These are phyloP conservation scores for Calonectria pauciramosa DNA, from an alignment of 2,329 filamentous ascomycete genomes.

Conservation along the genomic window DNA sequence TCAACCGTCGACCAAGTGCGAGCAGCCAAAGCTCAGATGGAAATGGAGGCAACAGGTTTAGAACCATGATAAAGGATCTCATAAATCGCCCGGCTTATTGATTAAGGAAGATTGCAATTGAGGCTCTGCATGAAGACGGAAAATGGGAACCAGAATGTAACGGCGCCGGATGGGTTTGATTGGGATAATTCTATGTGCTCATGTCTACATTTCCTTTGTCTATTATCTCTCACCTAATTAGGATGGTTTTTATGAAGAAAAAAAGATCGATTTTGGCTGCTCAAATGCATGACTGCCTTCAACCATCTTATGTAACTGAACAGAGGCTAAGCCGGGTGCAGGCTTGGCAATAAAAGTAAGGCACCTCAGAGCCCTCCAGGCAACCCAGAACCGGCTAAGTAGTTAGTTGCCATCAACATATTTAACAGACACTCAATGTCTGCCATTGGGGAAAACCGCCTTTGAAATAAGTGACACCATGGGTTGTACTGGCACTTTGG, in stretches of 20 bases:
- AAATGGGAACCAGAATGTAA: not conserved
- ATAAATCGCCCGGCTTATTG: constrained; percentile 15
- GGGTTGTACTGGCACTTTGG: not conserved
- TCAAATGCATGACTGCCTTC: not conserved
- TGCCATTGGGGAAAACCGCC: not conserved
- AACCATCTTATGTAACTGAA: not conserved
- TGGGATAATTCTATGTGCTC: not conserved
- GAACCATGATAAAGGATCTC: constrained; percentile 12
- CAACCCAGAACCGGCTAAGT: not conserved
- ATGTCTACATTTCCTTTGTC: not conserved
- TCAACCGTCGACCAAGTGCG: constrained; percentile 23
- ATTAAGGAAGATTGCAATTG: not conserved
- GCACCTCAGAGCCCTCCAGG: not conserved
- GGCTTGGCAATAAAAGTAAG: not conserved
- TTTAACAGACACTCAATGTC: not conserved
- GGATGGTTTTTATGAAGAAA: not conserved
- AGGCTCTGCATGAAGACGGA: not conserved
- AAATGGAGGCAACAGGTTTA: constrained; percentile 6
- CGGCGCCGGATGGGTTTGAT: not conserved
- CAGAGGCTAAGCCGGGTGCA: not conserved
- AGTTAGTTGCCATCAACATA: not conserved
- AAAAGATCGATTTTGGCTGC: not conserved
- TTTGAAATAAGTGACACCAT: not conserved
- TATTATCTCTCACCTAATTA: not conserved
- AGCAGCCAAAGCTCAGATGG: constrained; percentile 20